Conservation (phyloP, 2,329 filamentous ascomycete genomes). For the Hymenoscyphus infarciens region DNA sequence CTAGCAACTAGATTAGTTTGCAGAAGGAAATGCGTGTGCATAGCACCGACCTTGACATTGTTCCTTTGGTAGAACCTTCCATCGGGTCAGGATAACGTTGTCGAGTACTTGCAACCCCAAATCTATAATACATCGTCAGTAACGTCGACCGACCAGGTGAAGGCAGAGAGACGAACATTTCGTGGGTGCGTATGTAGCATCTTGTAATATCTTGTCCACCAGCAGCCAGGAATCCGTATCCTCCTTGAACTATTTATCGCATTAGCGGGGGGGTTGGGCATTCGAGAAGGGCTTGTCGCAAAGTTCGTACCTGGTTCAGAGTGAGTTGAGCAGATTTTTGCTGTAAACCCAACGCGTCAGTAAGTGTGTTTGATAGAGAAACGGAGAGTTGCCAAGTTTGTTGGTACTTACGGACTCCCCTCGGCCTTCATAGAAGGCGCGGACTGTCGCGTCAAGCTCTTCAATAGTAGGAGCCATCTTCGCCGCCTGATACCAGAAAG, state of each 20-base stretch:
- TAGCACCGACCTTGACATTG: slow-evolving; percentile 76
- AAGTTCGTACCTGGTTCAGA: slow-evolving; percentile 74
- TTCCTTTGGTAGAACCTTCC: slow-evolving; percentile 94
- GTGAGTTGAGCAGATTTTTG: slow-evolving; percentile 95
- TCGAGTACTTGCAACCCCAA: slow-evolving; percentile 94
- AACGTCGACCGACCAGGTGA: not conserved
- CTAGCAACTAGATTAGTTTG: slow-evolving; percentile 43
- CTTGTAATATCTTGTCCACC: slow-evolving; percentile 93
- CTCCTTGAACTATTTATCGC: slow-evolving; percentile 78
- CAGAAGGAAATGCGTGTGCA: no score
- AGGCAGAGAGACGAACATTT: slow-evolving; percentile 66
- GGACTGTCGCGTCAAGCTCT: slow-evolving; percentile 95
- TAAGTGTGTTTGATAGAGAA: slow-evolving; percentile 20
- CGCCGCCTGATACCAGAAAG: slow-evolving; percentile 32
- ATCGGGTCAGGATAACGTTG: slow-evolving; percentile 97
- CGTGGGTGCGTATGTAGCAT: slow-evolving; percentile 89
- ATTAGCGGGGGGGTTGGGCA: slow-evolving; percentile 24
- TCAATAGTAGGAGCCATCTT: slow-evolving; percentile 72
- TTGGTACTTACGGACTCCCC: slow-evolving; percentile 73
- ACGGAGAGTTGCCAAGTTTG: slow-evolving; percentile 12
- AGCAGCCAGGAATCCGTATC: slow-evolving; percentile 97
- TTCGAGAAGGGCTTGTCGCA: slow-evolving; percentile 19
- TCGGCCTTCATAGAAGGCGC: slow-evolving; percentile 94
- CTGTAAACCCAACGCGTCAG: slow-evolving; percentile 52
- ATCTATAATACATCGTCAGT: slow-evolving; percentile 51